Percentiles rank a stretch among this genome's conserved stretches.
These are phyloP conservation scores for Malania oleifera DNA, from an alignment of 164 flowering plant genomes.

Conservation along the genomic window DNA sequence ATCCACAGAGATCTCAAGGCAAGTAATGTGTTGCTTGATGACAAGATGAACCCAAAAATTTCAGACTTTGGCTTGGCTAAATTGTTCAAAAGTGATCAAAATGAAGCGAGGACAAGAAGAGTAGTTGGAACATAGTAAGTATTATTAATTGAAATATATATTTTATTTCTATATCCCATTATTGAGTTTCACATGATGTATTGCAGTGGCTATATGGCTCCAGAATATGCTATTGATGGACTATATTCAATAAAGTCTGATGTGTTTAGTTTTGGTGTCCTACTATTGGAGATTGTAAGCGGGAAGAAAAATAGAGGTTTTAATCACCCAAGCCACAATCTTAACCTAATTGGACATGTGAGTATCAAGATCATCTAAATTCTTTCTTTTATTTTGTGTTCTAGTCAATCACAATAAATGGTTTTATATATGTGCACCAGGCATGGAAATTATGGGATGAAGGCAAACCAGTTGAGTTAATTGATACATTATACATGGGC, in stretches of 20 bases:
- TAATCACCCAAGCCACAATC: constrained; percentile 17
- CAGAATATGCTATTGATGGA: constrained; percentile 44
- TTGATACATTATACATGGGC: constrained; percentile 16
- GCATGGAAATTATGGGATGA: constrained; percentile 31
- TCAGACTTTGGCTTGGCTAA: constrained; percentile 50
- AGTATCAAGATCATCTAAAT: constrained; percentile 3
- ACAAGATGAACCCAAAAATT: constrained; percentile 39
- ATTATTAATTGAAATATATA: background rate
- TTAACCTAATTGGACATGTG: constrained; percentile 30
- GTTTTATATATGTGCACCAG: background rate
- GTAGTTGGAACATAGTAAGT: constrained; percentile 46
- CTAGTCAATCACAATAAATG: no score
- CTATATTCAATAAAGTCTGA: constrained; percentile 43
- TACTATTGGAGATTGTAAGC: constrained; percentile 33
- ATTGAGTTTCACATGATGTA: background rate
- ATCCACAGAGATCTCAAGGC: constrained; percentile 52
- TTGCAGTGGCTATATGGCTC: constrained; percentile 46
- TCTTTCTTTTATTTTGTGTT: background rate
- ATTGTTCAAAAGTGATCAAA: constrained; percentile 25
- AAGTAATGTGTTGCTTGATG: constrained; percentile 37
- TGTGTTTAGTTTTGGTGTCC: constrained; percentile 50
- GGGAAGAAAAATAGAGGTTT: constrained; percentile 31
- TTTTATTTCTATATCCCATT: no score
- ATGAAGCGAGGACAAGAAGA: constrained; percentile 19
- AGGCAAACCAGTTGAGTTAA: constrained; percentile 14